A percentile compares a stretch with the other conserved stretches of the same genome.
Conservation (phyloP, 139 green algal species). For the Klebsormidium nitens region DNA sequence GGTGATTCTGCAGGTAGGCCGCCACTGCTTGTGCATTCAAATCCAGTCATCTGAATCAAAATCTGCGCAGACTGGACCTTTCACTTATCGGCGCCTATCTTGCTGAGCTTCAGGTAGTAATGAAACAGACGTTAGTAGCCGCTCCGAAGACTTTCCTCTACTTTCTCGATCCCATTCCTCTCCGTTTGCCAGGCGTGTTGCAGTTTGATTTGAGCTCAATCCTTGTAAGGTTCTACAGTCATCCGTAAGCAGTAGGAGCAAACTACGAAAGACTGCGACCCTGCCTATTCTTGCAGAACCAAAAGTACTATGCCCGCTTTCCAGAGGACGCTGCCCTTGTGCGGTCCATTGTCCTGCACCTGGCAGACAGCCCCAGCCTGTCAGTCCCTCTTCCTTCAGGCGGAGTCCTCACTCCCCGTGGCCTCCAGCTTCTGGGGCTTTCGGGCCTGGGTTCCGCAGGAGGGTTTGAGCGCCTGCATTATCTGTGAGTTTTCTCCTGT, state of each 20-base stretch:
- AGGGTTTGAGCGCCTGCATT: slow-evolving; percentile 42
- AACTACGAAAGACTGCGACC: neutral
- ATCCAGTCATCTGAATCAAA: too few relatives aligned
- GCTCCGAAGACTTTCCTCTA: too few relatives aligned
- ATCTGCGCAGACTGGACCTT: too few relatives aligned
- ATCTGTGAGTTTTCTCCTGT: slow-evolving; percentile 6
- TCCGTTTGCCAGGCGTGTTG: too few relatives aligned
- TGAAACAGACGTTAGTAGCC: too few relatives aligned
- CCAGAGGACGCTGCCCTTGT: slow-evolving; percentile 43
- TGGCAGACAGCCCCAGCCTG: slow-evolving; percentile 55
- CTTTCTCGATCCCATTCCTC: too few relatives aligned
- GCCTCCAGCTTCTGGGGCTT: slow-evolving; percentile 71
- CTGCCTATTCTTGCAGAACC: slow-evolving; percentile 52
- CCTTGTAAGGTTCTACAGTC: too few relatives aligned
- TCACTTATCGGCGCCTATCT: too few relatives aligned
- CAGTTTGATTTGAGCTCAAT: too few relatives aligned
- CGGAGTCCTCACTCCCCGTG: slow-evolving; percentile 59
- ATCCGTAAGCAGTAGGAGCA: too few relatives aligned
- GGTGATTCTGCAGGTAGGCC: slow-evolving; percentile 4
- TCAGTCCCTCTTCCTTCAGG: slow-evolving; percentile 56
- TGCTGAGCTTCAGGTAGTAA: too few relatives aligned
- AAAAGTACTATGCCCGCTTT: slow-evolving; percentile 77
- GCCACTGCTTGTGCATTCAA: too few relatives aligned
- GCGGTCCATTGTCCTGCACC: slow-evolving; percentile 59
- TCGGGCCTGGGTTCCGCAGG: slow-evolving; percentile 1